Percentiles rank a stretch among this genome's conserved stretches.
Conservation (phyloP, 495 filamentous ascomycete species). For the Trichoderma asperelloides region DNA sequence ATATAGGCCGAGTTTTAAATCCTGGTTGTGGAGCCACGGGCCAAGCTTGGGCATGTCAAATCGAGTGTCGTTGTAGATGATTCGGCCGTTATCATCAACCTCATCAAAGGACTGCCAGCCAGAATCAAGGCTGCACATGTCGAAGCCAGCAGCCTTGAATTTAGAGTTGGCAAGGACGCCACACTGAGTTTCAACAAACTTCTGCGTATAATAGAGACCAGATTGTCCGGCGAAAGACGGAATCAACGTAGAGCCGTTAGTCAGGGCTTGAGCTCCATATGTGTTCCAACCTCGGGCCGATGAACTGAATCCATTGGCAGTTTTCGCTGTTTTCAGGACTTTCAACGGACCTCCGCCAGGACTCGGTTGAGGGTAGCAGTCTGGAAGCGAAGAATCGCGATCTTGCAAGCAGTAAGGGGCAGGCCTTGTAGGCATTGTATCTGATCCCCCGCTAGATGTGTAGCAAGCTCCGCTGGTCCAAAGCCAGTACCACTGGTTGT, state of each 20-base stretch:
- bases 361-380: conserved; percentile 12
- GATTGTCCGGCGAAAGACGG: conserved; percentile 12
- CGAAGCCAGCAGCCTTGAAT: conserved; percentile 16
- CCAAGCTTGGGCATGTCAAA: conserved; percentile 19
- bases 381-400: conserved; percentile 11
- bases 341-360: conserved; percentile 10
- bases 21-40: conserved; percentile 18
- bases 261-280: conserved; percentile 6
- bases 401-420: conserved; percentile 12
- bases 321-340: conserved; percentile 12
- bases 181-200: conserved; percentile 16
- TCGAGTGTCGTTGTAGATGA: conserved; percentile 17
- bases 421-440: neutral
- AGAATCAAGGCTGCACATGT: conserved; percentile 21
- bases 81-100: conserved; percentile 22
- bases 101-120: conserved; percentile 20
- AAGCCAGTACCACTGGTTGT: conserved; percentile 15
- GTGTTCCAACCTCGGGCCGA: conserved; percentile 7
- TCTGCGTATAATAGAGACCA: conserved; percentile 17
- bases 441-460: neutral
- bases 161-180: conserved; percentile 13
- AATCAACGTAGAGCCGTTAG: conserved; percentile 10
- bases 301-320: conserved; percentile 1
- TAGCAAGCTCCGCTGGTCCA: conserved; percentile 11
- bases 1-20: conserved; percentile 22